These are phyloP conservation scores for Botrytis cinerea DNA, from an alignment of 2,329 filamentous ascomycete genomes.

Conservation along the genomic window DNA sequence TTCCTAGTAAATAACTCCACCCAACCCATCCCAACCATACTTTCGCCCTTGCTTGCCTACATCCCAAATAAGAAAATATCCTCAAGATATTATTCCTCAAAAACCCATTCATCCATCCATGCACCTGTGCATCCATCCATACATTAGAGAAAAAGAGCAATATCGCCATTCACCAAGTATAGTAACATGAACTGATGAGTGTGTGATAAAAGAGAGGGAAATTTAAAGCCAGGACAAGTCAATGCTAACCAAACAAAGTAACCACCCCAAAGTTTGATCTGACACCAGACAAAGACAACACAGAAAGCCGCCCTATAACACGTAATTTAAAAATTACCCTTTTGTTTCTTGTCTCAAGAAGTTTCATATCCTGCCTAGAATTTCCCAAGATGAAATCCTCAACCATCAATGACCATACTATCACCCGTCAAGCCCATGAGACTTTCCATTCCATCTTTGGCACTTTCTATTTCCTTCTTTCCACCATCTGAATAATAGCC, in stretches of 20 bases:
- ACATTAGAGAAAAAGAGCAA: conserved; percentile 13
- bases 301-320: conserved; percentile 11
- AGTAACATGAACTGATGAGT: background rate
- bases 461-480: conserved; percentile 22
- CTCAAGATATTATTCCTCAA: conserved; percentile 9
- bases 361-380: background rate
- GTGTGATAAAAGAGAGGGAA: background rate
- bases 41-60: conserved; percentile 12
- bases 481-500: conserved; percentile 42
- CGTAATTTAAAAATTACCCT: conserved; percentile 7
- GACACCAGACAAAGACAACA: conserved; percentile 7
- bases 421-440: conserved; percentile 20
- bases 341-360: background rate
- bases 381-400: background rate
- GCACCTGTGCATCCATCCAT: conserved; percentile 14
- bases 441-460: conserved; percentile 18
- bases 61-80: background rate
- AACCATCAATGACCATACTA: conserved; percentile 23
- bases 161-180: conserved; percentile 18
- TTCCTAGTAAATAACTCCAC: conserved; percentile 12
- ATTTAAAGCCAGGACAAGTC: background rate
- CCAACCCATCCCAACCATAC: conserved; percentile 4
- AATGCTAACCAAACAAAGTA: conserved; percentile 15
- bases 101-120: background rate
- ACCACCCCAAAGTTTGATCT: conserved; percentile 10